Base-by-base conservation (phyloP, 176 grass and related monocot genomes). In the Hordeum marinum region DNA sequence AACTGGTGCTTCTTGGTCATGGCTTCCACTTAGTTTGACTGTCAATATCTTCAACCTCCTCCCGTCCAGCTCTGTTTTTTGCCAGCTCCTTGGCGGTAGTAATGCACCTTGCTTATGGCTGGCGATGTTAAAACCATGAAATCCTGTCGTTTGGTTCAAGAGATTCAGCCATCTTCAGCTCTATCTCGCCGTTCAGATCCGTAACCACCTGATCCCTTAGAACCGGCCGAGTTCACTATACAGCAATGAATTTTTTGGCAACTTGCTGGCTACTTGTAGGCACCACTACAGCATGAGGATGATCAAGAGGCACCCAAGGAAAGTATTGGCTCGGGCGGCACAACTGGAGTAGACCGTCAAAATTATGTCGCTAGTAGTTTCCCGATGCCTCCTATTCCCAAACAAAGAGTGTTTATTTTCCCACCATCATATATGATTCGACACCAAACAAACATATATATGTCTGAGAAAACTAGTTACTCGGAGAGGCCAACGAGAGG, bases 61-160 rank as follows among this genome's bases (percentile, higher is more conserved):
- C n/a, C n/a, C n/a, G n/a, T n/a, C n/a, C n/a, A n/a, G n/a, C n/a
- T n/a, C n/a, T n/a, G n/a, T n/a, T n/a, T n/a, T n/a, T 36, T 26
- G 45, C 75, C 66, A 74, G 40, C 17, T 63, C 62, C 46, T 43
- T 82, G 84, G 78, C 63, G 78, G 55, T 43, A 83, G 23, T 55
- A 59, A 73, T 17, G 20, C 24, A 52, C 57, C 9, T 26, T 48
- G 11, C 59, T 66, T 72, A 15, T n/a, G n/a, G 20, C 64, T 62
- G 68, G 9, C 5, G 46, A 18, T 32, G 17, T 70, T 42, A 15
- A 20, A 55, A 45, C 70, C 72, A 48, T 25, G 4, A 57, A 61
- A 67, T 27, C 48, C 69, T 15, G 12, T 12, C 34, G 5, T 35
- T 0, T 35, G 34, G 34, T 5, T 35, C 34, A 35, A 35, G 2